Base-by-base conservation (phyloP, 306 rosid genomes). In the Trifolium fragiferum region DNA sequence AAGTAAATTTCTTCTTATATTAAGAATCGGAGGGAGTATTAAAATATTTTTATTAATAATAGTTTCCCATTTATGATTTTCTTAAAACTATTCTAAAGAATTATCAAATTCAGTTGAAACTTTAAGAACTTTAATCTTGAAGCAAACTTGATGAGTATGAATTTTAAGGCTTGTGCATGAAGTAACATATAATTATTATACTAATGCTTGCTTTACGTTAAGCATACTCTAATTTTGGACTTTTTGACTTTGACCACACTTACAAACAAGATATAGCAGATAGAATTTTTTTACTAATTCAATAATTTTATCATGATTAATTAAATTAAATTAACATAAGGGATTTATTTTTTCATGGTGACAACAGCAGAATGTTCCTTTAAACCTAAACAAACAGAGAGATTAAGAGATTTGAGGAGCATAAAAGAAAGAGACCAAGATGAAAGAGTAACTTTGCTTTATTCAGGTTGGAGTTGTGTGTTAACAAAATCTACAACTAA, bases 381-480 rank as follows among this genome's bases (percentile, higher is more conserved):
- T 50, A 73, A 66, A 50, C 75, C 78, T 23, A 65, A 71, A 72
- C 85, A 78, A 81, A 82, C 77, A 8, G 82, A 71, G 46, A 79
- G 76, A 67, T 60, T 64, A 57, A 30, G 19, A 50, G 86, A 84
- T 73, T 80, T 60, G 6, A 66, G 51, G 54, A 77, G 61, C 55
- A 78, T 44, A 37, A 66, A 60, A 61, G 87, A 79, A 60, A 73
- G 30, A 41, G 66, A 66, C 21, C 23, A 68, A 33, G 66, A 80
- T 43, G 90, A 88, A 75, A 83, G 57, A 62, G 81, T 68, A 46
- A 74, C 87, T 19, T 49, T 87, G 57, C 84, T 94, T 32, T 89
- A 87, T 81, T 91, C 97, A 11, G 88, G 86, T 50, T 94, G 98
- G 98, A 81, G 87, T 77, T 83, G 82, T 76, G 19, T 73, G 81